Conservation (phyloP, 2,329 filamentous ascomycete genomes). For the Pseudonectria buxi region DNA sequence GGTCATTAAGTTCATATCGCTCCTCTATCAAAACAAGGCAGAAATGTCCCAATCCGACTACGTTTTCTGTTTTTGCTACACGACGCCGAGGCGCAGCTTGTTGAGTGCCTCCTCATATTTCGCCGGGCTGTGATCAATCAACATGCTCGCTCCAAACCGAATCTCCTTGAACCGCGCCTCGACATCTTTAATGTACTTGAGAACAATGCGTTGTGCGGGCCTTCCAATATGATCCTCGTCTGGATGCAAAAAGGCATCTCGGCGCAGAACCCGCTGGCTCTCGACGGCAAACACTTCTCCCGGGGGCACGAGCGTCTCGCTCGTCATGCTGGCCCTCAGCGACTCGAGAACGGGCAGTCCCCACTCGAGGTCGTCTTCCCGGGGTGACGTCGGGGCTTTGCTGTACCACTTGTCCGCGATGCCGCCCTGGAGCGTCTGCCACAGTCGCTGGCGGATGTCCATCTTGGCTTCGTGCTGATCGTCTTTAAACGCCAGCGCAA, state of each 20-base stretch:
- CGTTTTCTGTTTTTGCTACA: conserved; percentile 17
- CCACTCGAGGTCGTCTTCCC: conserved; percentile 60
- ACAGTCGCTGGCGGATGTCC: conserved; percentile 60
- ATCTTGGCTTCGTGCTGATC: conserved; percentile 61
- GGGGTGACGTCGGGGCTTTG: conserved; percentile 28
- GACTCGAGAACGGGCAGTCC: conserved; percentile 60
- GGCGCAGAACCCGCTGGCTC: conserved; percentile 58
- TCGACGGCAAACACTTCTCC: conserved; percentile 72
- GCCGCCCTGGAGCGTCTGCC: conserved; percentile 56
- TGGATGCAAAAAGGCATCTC: conserved; percentile 53
- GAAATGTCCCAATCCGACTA: neutral
- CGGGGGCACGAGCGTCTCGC: conserved; percentile 63
- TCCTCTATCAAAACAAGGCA: neutral
- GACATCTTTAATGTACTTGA: conserved; percentile 66
- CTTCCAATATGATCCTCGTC: conserved; percentile 48
- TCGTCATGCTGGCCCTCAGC: conserved; percentile 61
- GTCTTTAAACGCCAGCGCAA: conserved; percentile 65
- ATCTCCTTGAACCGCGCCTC: conserved; percentile 64
- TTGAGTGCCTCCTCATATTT: conserved; percentile 65
- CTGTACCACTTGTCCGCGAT: conserved; percentile 56
- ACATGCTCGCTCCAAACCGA: conserved; percentile 64
- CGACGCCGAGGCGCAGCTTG: conserved; percentile 47
- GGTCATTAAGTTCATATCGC: neutral
- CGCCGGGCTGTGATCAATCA: conserved; percentile 69
- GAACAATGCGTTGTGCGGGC: conserved; percentile 60